These are phyloP conservation scores for Torrubiella hemipterigena DNA, from an alignment of 2,329 filamentous ascomycete genomes.

Conservation along the genomic window DNA sequence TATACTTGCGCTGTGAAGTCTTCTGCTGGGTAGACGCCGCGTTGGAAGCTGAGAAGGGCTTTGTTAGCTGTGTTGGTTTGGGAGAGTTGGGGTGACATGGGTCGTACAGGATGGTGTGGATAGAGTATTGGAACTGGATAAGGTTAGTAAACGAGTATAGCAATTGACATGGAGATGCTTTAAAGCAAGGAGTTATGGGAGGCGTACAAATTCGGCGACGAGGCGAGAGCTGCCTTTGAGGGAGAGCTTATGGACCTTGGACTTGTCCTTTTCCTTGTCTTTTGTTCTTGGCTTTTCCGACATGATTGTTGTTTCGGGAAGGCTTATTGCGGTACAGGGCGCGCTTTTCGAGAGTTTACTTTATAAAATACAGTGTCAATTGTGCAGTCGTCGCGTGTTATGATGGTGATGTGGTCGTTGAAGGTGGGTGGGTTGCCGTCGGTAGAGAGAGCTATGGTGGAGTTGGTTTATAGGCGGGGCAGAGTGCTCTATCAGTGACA, in stretches of 20 bases:
- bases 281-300: conserved; percentile 6
- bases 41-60: conserved; percentile 57
- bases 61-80: background rate
- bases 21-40: conserved; percentile 78
- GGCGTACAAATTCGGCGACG: conserved; percentile 84
- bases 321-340: background rate
- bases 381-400: too few species aligned
- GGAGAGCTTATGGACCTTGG: conserved; percentile 89
- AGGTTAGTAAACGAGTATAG: too few species aligned
- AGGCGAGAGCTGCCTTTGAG: conserved; percentile 76
- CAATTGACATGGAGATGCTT: too few species aligned
- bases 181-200: too few species aligned
- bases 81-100: background rate
- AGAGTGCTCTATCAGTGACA: too few species aligned
- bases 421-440: too few species aligned
- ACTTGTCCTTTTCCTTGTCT: conserved; percentile 50
- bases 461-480: too few species aligned
- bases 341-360: too few species aligned
- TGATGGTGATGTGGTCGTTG: too few species aligned
- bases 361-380: too few species aligned
- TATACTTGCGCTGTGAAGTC: conserved; percentile 76
- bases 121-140: conserved; percentile 90
- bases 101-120: conserved; percentile 86
- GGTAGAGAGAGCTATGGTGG: too few species aligned
- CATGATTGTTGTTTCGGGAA: conserved; percentile 1